Percentiles rank a stretch among this genome's conserved stretches.
Evolutionary conservation across 495 filamentous ascomycete species (phyloP).

Genomic region (Terfezia claveryi): DNA sequence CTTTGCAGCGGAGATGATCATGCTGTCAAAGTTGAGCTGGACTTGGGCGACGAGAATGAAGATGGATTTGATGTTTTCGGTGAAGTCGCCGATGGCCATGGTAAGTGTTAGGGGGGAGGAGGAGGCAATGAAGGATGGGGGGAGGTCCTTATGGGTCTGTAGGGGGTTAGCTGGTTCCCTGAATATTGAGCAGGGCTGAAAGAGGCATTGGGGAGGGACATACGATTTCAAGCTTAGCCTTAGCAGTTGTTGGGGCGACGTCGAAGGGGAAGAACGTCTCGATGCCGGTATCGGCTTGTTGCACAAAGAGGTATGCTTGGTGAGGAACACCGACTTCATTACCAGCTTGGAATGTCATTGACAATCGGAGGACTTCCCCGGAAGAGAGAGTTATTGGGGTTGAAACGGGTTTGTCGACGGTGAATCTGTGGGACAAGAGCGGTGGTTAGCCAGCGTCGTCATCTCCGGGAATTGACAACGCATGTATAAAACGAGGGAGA

Average conservation of each 20-base stretch:
- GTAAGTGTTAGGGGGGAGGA: slow-evolving; percentile 47
- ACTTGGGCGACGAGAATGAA: background rate
- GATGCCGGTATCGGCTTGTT: slow-evolving; percentile 48
- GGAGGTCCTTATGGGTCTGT: slow-evolving; percentile 77
- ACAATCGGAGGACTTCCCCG: slow-evolving; percentile 58
- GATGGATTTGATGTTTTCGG: slow-evolving; percentile 18
- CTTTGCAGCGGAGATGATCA: slow-evolving; percentile 35
- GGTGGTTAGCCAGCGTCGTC: no score
- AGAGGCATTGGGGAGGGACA: slow-evolving; percentile 11
- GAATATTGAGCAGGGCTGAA: background rate
- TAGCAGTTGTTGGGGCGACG: slow-evolving; percentile 49
- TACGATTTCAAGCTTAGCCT: slow-evolving; percentile 51
- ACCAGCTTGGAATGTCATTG: slow-evolving; percentile 58
- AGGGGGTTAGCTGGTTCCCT: background rate
- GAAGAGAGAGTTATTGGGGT: slow-evolving; percentile 41
- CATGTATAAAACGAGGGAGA: no score
- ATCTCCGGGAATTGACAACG: no score
- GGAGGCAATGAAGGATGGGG: slow-evolving; percentile 51
- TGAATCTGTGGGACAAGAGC: slow-evolving; percentile 30
- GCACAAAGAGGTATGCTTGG: slow-evolving; percentile 73
- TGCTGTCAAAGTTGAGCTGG: background rate
- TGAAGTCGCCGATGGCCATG: slow-evolving; percentile 72
- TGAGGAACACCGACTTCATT: slow-evolving; percentile 63
- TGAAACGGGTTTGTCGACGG: slow-evolving; percentile 37
- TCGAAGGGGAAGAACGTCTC: slow-evolving; percentile 76